Percentiles rank a stretch among this genome's conserved stretches.
phyloP scores from a whole-genome alignment of 768 basidiomycete species.

The Paxillus rubicundulus region DNA sequence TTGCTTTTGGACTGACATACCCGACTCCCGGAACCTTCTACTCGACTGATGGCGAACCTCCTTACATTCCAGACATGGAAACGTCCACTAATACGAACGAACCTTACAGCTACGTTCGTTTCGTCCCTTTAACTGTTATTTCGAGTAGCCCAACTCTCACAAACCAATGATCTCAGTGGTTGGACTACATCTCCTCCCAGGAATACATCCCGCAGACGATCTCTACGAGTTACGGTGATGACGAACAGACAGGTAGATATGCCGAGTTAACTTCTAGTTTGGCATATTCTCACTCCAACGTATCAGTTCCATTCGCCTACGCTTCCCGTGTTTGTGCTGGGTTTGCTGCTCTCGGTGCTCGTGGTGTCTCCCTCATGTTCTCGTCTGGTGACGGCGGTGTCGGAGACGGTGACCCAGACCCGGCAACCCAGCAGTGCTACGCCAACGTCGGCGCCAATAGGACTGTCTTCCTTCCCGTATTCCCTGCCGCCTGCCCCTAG shows the following conservation, averaged over 20 bases:
- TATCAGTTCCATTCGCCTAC: slow-evolving; percentile 52
- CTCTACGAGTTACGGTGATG: slow-evolving; percentile 71
- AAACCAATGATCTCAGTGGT: slow-evolving; percentile 44
- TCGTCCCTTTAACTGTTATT: background rate
- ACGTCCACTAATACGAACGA: slow-evolving; percentile 47
- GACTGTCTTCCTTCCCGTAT: slow-evolving; percentile 53
- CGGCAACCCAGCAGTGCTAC: slow-evolving; percentile 50
- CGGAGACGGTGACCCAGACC: slow-evolving; percentile 57
- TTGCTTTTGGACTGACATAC: slow-evolving; percentile 60
- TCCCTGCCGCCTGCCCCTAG: slow-evolving; percentile 64
- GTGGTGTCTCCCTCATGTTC: slow-evolving; percentile 65
- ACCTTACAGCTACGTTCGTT: slow-evolving; percentile 44
- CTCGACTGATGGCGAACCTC: slow-evolving; percentile 61
- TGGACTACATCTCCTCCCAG: slow-evolving; percentile 54
- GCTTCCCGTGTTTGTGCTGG: slow-evolving; percentile 56
- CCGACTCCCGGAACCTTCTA: slow-evolving; percentile 61
- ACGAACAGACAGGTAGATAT: slow-evolving; percentile 71
- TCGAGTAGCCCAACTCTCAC: background rate
- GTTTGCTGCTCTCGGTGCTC: slow-evolving; percentile 67
- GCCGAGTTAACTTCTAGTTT: background rate
- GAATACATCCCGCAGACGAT: slow-evolving; percentile 53
- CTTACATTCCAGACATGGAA: slow-evolving; percentile 47
- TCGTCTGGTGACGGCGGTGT: slow-evolving; percentile 69
- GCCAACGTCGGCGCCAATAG: slow-evolving; percentile 57
- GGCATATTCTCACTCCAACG: background rate